Evolutionary conservation across 495 filamentous ascomycete species (phyloP), one percentile per base, ranked within the genome.

Genomic region (Aspergillus heteromorphus): DNA sequence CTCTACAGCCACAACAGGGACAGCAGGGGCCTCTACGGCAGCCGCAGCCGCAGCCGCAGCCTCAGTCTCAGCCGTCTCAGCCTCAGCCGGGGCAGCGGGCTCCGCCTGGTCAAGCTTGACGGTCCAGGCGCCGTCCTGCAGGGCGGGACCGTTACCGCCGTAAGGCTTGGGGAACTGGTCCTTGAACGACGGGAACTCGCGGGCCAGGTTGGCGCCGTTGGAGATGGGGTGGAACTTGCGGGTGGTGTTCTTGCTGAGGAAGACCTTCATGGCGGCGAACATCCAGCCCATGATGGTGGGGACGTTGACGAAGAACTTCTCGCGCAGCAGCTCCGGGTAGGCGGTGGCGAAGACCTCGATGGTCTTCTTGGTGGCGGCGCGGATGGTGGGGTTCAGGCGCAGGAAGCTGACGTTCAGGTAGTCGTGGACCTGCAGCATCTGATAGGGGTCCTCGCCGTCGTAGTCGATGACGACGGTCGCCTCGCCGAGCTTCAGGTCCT

Each of bases 221-320:
- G 81, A 80, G 74, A 96, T 81, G 49, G 88, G 86, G 54, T 86
- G 85, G 71, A 95, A 89, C 73, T 95, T 95, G 77, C 86, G 87
- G 59, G 86, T 77, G 3, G 89, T 95, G 70, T 90, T 89, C 60
- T 81, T 76, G 53, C 83, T 82, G 40, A 93, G 71, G 63, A 96
- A 81, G 18, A 89, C 67, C 78, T 91, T 95, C 76, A 95, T 87
- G 49, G 85, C 76, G 25, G 70, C 70, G 65, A 87, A 96, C 65
- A 95, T 78, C 82, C 91, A 95, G 43, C 87, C 86, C 91, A 95
- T 95, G 62, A 95, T 73, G 49, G 82, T 67, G 0, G 91, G 91
- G 6, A 95, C 88, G 55, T 96, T 96, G 72, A 95, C 86, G 64
- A 96, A 96, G 79, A 87, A 93, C 76, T 95, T 96, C 69, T 90